These are phyloP conservation scores for Fomitopsis serialis DNA, from an alignment of 768 basidiomycete genomes.

Conservation along the genomic window DNA sequence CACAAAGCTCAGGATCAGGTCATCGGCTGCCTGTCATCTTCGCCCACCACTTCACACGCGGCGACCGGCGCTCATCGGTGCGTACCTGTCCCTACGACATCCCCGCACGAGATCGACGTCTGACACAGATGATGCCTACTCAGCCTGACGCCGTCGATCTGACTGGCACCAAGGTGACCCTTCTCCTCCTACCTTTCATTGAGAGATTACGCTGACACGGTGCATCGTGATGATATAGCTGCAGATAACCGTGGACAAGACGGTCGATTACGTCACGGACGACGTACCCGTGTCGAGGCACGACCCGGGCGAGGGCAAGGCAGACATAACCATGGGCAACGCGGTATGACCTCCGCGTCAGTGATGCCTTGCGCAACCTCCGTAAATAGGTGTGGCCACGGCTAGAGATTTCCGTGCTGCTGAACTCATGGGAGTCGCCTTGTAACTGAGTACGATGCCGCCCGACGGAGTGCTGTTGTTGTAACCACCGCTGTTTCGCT, in stretches of 20 bases:
- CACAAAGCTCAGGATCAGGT: slow-evolving; percentile 11
- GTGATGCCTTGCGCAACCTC: too few species aligned
- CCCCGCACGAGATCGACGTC: not conserved
- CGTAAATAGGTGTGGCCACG: too few species aligned
- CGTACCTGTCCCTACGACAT: slow-evolving; percentile 1
- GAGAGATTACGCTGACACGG: too few species aligned
- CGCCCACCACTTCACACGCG: slow-evolving; percentile 3
- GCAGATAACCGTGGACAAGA: slow-evolving; percentile 23
- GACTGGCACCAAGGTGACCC: slow-evolving; percentile 10
- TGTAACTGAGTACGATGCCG: too few species aligned
- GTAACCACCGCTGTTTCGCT: too few species aligned
- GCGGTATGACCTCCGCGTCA: too few species aligned
- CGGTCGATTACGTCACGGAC: slow-evolving; percentile 20
- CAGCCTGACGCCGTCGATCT: slow-evolving; percentile 11
- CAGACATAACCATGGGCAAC: too few species aligned
- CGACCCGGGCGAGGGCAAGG: not conserved
- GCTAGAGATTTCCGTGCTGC: too few species aligned
- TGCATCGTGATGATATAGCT: slow-evolving; percentile 2
- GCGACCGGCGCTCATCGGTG: slow-evolving; percentile 9
- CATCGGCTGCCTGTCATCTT: slow-evolving; percentile 16
- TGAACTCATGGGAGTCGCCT: too few species aligned
- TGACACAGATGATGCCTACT: slow-evolving; percentile 4
- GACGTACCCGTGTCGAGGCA: not conserved
- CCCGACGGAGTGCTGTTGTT: too few species aligned
- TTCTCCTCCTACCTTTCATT: not conserved